Evolutionary conservation across 331 rosid genomes (phyloP).

Genomic region (Quercus tomentella): DNA sequence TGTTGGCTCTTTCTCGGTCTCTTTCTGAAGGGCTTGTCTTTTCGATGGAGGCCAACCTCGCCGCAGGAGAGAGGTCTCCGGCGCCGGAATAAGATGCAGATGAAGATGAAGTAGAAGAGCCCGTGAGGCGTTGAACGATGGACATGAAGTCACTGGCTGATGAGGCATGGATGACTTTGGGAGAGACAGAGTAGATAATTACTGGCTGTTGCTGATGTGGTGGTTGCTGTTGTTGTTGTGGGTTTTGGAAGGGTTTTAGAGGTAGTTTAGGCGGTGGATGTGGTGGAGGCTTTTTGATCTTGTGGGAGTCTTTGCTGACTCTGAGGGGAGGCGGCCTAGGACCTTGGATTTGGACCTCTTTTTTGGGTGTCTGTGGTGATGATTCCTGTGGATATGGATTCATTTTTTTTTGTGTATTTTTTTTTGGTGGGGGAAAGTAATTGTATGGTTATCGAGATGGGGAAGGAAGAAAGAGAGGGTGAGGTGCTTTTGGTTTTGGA

Average conservation of each 20-base stretch:
- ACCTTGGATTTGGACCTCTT: slow-evolving; percentile 73
- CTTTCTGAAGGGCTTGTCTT: slow-evolving; percentile 69
- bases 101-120: slow-evolving; percentile 18
- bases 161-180: slow-evolving; percentile 63
- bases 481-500: not conserved
- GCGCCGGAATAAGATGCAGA: slow-evolving; percentile 22
- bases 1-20: slow-evolving; percentile 22
- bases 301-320: slow-evolving; percentile 72
- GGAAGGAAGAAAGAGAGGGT: not conserved
- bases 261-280: slow-evolving; percentile 37
- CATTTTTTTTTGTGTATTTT: slow-evolving; percentile 8
- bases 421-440: not conserved
- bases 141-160: slow-evolving; percentile 68
- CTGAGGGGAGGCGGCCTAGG: slow-evolving; percentile 75
- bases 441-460: not conserved
- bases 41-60: slow-evolving; percentile 78
- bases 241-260: slow-evolving; percentile 2
- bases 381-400: slow-evolving; percentile 32
- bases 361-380: slow-evolving; percentile 35
- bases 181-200: slow-evolving; percentile 84
- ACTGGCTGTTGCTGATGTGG: slow-evolving; percentile 63
- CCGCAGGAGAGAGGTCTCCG: slow-evolving; percentile 90
- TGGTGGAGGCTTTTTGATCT: slow-evolving; percentile 75
- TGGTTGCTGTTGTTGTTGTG: not conserved
- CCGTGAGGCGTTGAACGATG: slow-evolving; percentile 90